Evolutionary conservation across 768 basidiomycete genomes (phyloP), one percentile per base, ranked within the genome.

Genomic region (Lactifluus piperatus): DNA sequence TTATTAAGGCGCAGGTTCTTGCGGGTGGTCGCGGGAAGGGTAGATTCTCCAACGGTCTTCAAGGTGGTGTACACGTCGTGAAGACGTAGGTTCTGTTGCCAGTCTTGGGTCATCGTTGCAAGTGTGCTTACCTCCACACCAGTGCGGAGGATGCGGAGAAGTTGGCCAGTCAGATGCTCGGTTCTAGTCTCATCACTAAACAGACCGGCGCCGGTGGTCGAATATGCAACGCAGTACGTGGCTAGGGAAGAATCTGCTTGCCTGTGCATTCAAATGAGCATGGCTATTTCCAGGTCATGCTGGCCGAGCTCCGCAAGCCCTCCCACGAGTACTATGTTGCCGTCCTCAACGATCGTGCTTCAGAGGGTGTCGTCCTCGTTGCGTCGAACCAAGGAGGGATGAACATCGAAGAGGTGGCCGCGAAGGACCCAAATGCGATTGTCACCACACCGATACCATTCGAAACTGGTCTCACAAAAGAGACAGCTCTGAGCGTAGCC

Each of bases 331-430:
- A 98, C 79, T 99, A 99, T 69, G 88, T 94, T 51, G 97, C 97
- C 14, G 83, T 98, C 32, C 82, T 99, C 55, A 97, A 97, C 69
- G 97, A 99, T 78, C 91, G 97, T 65, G 82, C 81, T 14, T 77
- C 86, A 6, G 86, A 92, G 60, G 87, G 90, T 14, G 90, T 93
- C 45, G 97, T 97, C 30, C 81, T 99, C 48, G 95, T 99, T 54
- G 86, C 86, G 20, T 98, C 97, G 45, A 80, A 81, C 20, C 94
- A 97, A 70, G 97, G 97, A 56, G 97, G 97, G 57, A 99, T 99
- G 97, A 98, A 98, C 75, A 99, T 99, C 69, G 97, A 99, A 73
- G 97, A 99, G 68, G 97, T 99, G 48, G 97, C 97, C 27, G 91
- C 91, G 30, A 92, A 94, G 66, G 92, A 97, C 68, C 97, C 97